Evolutionary conservation across 129 eudicot species (phyloP).

Genomic region (Flaveria ramosissima): DNA sequence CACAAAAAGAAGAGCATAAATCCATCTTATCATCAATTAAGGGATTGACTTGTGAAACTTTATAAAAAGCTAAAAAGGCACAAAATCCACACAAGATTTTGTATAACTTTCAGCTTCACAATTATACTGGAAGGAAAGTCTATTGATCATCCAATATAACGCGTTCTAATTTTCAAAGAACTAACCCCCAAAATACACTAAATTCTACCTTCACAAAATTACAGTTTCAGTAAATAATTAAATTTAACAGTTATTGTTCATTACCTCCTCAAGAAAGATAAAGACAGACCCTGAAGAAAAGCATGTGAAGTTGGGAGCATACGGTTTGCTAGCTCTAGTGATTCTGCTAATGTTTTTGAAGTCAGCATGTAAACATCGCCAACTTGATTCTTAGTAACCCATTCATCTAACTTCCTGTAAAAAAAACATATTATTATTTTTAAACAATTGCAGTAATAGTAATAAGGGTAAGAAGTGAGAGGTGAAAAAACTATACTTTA

Average conservation of each 20-base stretch:
- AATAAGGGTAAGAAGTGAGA: constrained; percentile 4
- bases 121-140: neutral
- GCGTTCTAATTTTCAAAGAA: neutral
- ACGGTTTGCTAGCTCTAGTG: constrained; percentile 47
- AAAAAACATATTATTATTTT: neutral
- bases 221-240: neutral
- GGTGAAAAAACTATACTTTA: neutral
- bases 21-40: constrained; percentile 31
- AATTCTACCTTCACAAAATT: constrained; percentile 4
- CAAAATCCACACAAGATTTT: constrained; percentile 43
- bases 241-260: neutral
- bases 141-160: constrained; percentile 19
- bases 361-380: constrained; percentile 79
- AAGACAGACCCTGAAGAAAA: constrained; percentile 50
- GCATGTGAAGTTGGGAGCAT: constrained; percentile 67
- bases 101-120: constrained; percentile 25
- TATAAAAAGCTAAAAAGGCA: constrained; percentile 39
- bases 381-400: constrained; percentile 72
- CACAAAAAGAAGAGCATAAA: constrained; percentile 25
- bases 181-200: constrained; percentile 19
- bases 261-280: constrained; percentile 70
- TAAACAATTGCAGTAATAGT: constrained; percentile 13
- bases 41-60: constrained; percentile 32
- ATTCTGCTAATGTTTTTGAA: constrained; percentile 49
- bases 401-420: constrained; percentile 52